A percentile compares a stretch with the other conserved stretches of the same genome.
Conservation (phyloP, 495 filamentous ascomycete genomes). For the Xylaria cubensis region DNA sequence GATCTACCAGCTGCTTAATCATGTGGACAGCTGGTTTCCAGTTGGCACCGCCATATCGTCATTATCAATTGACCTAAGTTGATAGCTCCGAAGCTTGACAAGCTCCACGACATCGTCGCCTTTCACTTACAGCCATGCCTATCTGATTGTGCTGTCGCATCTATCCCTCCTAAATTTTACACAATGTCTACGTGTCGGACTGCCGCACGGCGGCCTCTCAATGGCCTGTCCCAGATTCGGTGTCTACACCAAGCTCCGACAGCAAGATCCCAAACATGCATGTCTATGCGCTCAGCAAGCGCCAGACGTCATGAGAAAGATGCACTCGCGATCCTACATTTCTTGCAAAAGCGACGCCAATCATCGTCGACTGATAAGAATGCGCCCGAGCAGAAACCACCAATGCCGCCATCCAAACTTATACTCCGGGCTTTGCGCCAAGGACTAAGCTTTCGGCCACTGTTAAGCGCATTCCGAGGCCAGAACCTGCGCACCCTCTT, state of each 20-base stretch:
- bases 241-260: constrained; percentile 28
- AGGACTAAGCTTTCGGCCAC: constrained; percentile 41
- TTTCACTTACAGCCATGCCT: neutral
- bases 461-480: constrained; percentile 43
- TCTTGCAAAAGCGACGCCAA: constrained; percentile 35
- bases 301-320: constrained; percentile 1
- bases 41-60: constrained; percentile 5
- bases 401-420: constrained; percentile 34
- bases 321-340: constrained; percentile 5
- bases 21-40: neutral
- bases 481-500: constrained; percentile 43
- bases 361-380: constrained; percentile 30
- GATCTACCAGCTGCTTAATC: neutral
- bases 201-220: constrained; percentile 19
- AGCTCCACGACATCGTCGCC: neutral
- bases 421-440: constrained; percentile 41
- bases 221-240: constrained; percentile 26
- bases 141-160: neutral
- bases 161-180: neutral
- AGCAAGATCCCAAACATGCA: constrained; percentile 2
- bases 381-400: constrained; percentile 34
- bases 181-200: constrained; percentile 23
- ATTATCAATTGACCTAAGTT: neutral
- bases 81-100: neutral
- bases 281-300: constrained; percentile 10